Evolutionary conservation across 2,329 filamentous ascomycete genomes (phyloP), one percentile per base, ranked within the genome.

Genomic region (Ascochyta lentis): DNA sequence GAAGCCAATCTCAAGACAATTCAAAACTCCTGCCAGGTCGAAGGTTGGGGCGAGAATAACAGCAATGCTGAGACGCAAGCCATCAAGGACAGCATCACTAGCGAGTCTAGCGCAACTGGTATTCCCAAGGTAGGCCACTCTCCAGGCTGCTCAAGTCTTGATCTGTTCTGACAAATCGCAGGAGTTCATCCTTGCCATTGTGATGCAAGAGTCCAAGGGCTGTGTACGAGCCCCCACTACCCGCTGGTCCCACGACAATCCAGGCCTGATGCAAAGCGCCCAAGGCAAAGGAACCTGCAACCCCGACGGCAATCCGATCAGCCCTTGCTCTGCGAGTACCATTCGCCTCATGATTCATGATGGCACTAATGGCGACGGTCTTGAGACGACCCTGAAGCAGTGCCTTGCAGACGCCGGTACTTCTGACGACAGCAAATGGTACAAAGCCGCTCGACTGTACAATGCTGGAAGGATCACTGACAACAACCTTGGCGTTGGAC

Each of bases 401-500:
- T 71, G 68, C 47, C 59, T 80, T 39, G 64, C 62, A 22, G 54
- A 74, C 49, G 53, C 70, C 15, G 67, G 65, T 5, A 65, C 63
- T 15, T 60, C 51, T 16, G 71, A 75, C 55, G 74, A 71, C 35
- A 70, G 70, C 51, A 76, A 73, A 41, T 82, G 75, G 68, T 83
- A 82, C 66, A 75, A 71, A 44, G 80, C 78, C 0, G 78, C 80
- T n/a, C 72, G 80, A 31, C 76, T 78, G 33, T 83, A 83, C 72
- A 83, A 84, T 66, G 79, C 78, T n/a, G 81, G 81, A 15, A 70
- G 67, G 22, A 62, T 68, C 35, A 57, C 58, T 9, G 71, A 61
- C 42, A 70, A 67, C 34, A 74, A 80, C 58, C 66, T 79, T 6
- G 72, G 77, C 37, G 70, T 74, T 49, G 78, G 78, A 40, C 63